Evolutionary conservation across 2,329 filamentous ascomycete genomes (phyloP).

Genomic region (Colletotrichum sp.): DNA sequence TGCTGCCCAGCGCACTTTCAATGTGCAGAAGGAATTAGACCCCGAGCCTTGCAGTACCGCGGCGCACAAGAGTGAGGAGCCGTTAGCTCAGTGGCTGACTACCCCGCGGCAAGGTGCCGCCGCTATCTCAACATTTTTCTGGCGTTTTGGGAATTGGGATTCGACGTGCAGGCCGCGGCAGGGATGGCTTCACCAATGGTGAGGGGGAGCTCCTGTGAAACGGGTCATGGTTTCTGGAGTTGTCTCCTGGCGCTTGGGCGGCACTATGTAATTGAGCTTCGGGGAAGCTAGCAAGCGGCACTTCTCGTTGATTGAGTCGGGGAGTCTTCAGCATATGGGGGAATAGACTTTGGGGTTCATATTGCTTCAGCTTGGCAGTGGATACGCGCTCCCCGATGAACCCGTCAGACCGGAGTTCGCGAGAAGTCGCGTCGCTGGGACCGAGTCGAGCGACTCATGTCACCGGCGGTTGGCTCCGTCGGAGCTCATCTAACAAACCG

Average conservation of each 20-base stretch:
- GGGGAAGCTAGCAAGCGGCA: not conserved
- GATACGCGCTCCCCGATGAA: not conserved
- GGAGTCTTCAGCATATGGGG: not conserved
- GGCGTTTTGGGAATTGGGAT: not conserved
- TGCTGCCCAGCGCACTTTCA: not conserved
- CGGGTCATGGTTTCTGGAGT: not conserved
- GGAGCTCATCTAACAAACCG: not conserved
- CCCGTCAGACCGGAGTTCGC: not conserved
- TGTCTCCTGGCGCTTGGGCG: not conserved
- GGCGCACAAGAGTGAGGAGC: not conserved
- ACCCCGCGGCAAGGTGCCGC: not conserved
- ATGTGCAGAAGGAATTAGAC: not conserved
- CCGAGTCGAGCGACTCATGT: not conserved
- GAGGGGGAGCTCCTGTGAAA: not conserved
- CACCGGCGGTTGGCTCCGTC: not conserved
- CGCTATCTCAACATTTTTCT: not conserved
- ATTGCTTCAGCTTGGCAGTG: not conserved
- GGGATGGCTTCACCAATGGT: not conserved
- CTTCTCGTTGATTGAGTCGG: not conserved
- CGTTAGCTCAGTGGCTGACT: not conserved
- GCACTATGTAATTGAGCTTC: not conserved
- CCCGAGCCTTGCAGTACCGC: slow-evolving; percentile 2
- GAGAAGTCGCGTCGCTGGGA: not conserved
- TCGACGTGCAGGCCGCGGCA: not conserved
- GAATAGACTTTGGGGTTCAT: not conserved